A percentile compares a stretch with the other conserved stretches of the same genome.
phyloP scores from a whole-genome alignment of 345 rosid genomes.

The Syzygium oleosum region DNA sequence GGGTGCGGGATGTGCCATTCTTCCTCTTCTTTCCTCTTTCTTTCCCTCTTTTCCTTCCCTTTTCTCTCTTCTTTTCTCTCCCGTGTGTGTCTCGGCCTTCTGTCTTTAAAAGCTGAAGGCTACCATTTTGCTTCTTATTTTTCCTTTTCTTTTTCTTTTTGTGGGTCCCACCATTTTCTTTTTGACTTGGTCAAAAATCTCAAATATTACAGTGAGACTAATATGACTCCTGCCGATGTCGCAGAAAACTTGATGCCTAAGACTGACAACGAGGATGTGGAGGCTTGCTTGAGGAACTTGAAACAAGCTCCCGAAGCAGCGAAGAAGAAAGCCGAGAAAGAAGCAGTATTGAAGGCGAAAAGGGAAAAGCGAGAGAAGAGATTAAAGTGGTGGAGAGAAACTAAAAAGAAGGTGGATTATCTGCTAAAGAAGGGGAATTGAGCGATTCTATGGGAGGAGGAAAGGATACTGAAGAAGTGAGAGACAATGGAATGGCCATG shows the following conservation, averaged over 20 bases:
- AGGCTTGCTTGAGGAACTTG: slow-evolving; percentile 1
- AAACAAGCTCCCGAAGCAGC: neutral
- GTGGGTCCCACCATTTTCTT: no score
- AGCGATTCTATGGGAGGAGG: neutral
- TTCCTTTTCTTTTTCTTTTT: no score
- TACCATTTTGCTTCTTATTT: no score
- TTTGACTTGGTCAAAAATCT: no score
- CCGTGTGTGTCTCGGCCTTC: no score
- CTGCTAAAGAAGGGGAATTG: neutral
- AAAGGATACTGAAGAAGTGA: neutral
- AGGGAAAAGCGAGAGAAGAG: neutral
- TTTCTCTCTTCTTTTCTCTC: no score
- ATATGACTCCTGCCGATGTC: slow-evolving; percentile 15
- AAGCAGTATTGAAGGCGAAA: neutral
- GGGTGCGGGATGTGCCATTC: no score
- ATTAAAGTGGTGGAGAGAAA: neutral
- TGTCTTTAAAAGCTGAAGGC: no score
- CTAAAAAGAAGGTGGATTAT: neutral
- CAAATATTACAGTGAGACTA: no score
- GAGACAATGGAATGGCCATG: neutral
- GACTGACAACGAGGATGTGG: neutral
- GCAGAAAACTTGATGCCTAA: slow-evolving; percentile 18
- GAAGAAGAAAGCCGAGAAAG: neutral
- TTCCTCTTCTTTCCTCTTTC: no score
- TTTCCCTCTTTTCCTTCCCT: no score